Evolutionary conservation across 106 monocot species (phyloP), one percentile per base, ranked within the genome.

Genomic region (Alisma plantagoaquatica): DNA sequence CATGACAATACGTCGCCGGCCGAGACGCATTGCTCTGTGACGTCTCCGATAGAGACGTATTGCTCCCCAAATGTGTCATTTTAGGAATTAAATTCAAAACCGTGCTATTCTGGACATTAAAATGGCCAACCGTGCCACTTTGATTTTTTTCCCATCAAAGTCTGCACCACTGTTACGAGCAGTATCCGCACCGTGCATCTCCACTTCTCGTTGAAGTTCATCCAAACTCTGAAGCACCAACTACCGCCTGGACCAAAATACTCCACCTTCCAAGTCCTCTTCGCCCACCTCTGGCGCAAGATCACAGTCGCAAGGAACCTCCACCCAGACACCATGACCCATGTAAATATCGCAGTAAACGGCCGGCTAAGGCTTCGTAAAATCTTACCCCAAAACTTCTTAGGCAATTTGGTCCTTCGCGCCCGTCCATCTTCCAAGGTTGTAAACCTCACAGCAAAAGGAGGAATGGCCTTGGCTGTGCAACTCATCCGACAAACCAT

Each of bases 271-370:
- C 33, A 56, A 32, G 21, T 21, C 18, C 22, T 66, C 32, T 0
- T 47, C 17, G 66, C 27, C 0, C 31, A 66, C 31, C 54, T 66
- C 6, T 66, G 66, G 66, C 29, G 66, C 46, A 56, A 56, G 56
- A 56, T 56, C 31, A 66, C 66, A 2, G 56, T 43, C 3, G 66
- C 66, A 16, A 42, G 66, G 7, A 11, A 32, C 12, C 32, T 66
- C 21, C 25, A 28, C 12, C 32, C 29, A 0, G 56, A 33, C 8
- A 22, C 32, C 16, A 1, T 4, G 1, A 66, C 56, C 4, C 17
- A 21, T 14, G 30, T 47, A 0, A 33, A 15, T 1, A 23, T 66
- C 21, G 7, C 66, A 14, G 66, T 66, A 15, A 47, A 66, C 55
- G 43, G 66, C 46, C 10, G 56, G 45, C 44, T 24, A 17, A 25